A percentile compares a stretch with the other conserved stretches of the same genome.
phyloP scores from a whole-genome alignment of 1,284 basidiomycete species.

The Schizopora paradoxa region DNA sequence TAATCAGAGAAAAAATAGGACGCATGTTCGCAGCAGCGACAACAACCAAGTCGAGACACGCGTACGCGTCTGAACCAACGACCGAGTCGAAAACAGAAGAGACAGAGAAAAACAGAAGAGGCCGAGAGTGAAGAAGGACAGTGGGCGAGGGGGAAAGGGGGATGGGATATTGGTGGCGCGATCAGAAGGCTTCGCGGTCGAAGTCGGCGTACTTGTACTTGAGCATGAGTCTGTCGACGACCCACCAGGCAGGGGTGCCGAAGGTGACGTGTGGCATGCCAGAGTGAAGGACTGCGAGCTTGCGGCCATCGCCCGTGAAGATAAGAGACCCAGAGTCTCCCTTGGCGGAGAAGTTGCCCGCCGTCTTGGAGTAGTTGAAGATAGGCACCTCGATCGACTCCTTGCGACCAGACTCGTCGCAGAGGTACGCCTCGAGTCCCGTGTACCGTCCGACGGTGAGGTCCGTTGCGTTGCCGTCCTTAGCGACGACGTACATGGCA shows the following conservation, averaged over 20 bases:
- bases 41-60: too few relatives aligned
- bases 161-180: too few relatives aligned
- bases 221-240: conserved; percentile 2
- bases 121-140: too few relatives aligned
- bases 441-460: conserved; percentile 25
- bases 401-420: conserved; percentile 14
- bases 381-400: conserved; percentile 31
- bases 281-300: conserved; percentile 15
- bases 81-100: too few relatives aligned
- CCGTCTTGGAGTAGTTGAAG: conserved; percentile 18
- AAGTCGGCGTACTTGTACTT: conserved; percentile 1
- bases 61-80: too few relatives aligned
- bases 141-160: too few relatives aligned
- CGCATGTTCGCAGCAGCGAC: too few relatives aligned
- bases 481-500: conserved; percentile 25
- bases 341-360: conserved; percentile 19
- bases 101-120: too few relatives aligned
- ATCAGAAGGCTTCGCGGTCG: too few relatives aligned
- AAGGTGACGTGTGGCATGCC: conserved; percentile 4
- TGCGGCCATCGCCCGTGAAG: conserved; percentile 21
- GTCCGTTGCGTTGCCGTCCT: conserved; percentile 27
- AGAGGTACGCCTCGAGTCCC: conserved; percentile 22
- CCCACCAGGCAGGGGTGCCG: not conserved
- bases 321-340: conserved; percentile 25
- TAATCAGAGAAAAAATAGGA: too few relatives aligned